phyloP scores from a whole-genome alignment of 2,329 filamentous ascomycete genomes.

The Harringtonia lauricola region DNA sequence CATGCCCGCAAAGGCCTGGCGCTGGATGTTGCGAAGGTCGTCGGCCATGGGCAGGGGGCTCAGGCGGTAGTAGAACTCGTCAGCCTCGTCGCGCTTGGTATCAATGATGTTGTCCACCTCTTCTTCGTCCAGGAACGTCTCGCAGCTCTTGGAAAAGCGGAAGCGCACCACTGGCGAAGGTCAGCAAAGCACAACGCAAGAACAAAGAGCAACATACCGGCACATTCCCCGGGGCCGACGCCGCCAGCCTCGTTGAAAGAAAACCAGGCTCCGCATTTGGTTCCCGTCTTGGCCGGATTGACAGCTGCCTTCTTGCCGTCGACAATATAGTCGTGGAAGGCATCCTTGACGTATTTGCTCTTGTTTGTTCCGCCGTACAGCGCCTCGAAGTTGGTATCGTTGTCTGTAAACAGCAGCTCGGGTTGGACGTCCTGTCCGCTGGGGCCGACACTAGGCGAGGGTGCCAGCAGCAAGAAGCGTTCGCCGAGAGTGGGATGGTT shows the following conservation, averaged over 20 bases:
- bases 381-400: conserved; percentile 76
- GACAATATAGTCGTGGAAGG: conserved; percentile 82
- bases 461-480: conserved; percentile 73
- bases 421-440: conserved; percentile 78
- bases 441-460: conserved; percentile 73
- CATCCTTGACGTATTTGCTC: conserved; percentile 84
- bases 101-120: conserved; percentile 86
- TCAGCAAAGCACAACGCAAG: conserved; percentile 12
- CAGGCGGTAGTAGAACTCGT: conserved; percentile 91
- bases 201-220: conserved; percentile 40
- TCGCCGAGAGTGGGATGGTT: conserved; percentile 72
- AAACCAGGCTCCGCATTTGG: conserved; percentile 87
- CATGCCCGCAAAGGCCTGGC: conserved; percentile 92
- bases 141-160: conserved; percentile 64
- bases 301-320: conserved; percentile 68
- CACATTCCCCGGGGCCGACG: conserved; percentile 82
- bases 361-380: conserved; percentile 73
- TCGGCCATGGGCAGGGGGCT: conserved; percentile 90
- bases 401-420: conserved; percentile 83
- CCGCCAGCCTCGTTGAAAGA: conserved; percentile 83
- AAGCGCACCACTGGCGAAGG: conserved; percentile 73
- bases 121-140: conserved; percentile 82
- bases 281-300: conserved; percentile 71
- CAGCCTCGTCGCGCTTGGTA: conserved; percentile 74
- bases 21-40: conserved; percentile 87